These are phyloP conservation scores for Serendipita vermifera DNA, from an alignment of 768 basidiomycete genomes.

Conservation along the genomic window DNA sequence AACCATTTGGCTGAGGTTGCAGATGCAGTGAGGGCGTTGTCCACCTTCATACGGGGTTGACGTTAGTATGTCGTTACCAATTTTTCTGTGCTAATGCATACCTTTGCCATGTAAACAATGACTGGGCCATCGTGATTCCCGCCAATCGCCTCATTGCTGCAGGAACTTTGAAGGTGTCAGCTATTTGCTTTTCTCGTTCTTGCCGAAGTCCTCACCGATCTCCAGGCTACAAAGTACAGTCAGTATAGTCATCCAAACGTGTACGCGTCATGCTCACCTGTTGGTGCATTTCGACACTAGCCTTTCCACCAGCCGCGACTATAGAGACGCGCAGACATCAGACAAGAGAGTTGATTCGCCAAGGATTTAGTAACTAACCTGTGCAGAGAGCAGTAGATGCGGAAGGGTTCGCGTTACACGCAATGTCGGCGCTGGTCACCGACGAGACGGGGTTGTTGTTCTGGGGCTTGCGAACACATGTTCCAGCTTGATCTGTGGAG, in stretches of 20 bases:
- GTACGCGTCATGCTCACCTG: too few relatives aligned
- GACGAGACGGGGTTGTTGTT: slow-evolving; percentile 38
- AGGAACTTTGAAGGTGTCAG: too few relatives aligned
- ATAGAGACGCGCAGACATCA: not conserved
- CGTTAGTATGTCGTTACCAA: not conserved
- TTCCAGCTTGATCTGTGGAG: slow-evolving; percentile 34
- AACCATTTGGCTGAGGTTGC: slow-evolving; percentile 4
- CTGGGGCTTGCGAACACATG: slow-evolving; percentile 33
- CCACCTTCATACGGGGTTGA: not conserved
- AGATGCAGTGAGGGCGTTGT: slow-evolving; percentile 8
- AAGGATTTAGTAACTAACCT: slow-evolving; percentile 25
- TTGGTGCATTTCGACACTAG: slow-evolving; percentile 45
- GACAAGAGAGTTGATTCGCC: not conserved
- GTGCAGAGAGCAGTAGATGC: slow-evolving; percentile 31
- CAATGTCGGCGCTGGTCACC: slow-evolving; percentile 28
- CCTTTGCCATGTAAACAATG: slow-evolving; percentile 8
- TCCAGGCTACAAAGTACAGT: too few relatives aligned
- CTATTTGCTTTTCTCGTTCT: too few relatives aligned
- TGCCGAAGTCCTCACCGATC: too few relatives aligned
- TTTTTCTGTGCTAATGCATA: not conserved
- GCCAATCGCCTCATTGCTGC: slow-evolving; percentile 37
- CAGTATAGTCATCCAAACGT: too few relatives aligned
- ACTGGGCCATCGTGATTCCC: slow-evolving; percentile 33
- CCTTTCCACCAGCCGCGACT: slow-evolving; percentile 30
- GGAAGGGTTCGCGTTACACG: slow-evolving; percentile 33